Evolutionary conservation across 2,329 filamentous ascomycete species (phyloP).

Genomic region (Penicillium capsulatum): DNA sequence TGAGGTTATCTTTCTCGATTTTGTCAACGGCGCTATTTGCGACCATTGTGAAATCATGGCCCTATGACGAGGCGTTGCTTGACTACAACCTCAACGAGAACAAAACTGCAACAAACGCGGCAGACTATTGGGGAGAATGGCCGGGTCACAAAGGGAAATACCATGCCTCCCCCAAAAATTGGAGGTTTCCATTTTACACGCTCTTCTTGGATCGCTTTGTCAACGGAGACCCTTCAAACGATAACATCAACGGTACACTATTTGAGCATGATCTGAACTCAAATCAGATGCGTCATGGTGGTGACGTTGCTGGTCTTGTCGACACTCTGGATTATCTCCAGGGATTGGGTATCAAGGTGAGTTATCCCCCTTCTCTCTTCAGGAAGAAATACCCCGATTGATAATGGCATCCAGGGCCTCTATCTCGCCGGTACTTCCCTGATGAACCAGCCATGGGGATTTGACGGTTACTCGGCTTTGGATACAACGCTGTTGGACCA

Average conservation of each 20-base stretch:
- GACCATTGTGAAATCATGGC: conserved; percentile 31
- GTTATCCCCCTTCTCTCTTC: conserved; percentile 1
- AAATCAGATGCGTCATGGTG: conserved; percentile 61
- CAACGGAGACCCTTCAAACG: conserved; percentile 61
- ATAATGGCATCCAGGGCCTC: conserved; percentile 45
- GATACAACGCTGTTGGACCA: conserved; percentile 61
- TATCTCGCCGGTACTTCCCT: conserved; percentile 61
- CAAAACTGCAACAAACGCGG: conserved; percentile 49
- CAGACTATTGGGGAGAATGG: conserved; percentile 57
- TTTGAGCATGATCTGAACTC: conserved; percentile 59
- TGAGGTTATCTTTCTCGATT: too few relatives aligned
- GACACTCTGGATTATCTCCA: conserved; percentile 62
- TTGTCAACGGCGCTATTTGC: conserved; percentile 32
- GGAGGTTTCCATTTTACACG: conserved; percentile 64
- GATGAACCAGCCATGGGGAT: conserved; percentile 61
- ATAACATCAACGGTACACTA: conserved; percentile 56
- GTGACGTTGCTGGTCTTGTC: conserved; percentile 55
- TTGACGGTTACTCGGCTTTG: conserved; percentile 57
- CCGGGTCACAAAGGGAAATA: conserved; percentile 45
- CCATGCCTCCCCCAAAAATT: conserved; percentile 54
- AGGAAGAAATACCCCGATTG: neutral
- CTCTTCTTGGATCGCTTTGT: conserved; percentile 61
- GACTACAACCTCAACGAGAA: conserved; percentile 61
- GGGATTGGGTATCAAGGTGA: conserved; percentile 60
- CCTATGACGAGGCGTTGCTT: conserved; percentile 49